Evolutionary conservation across 1,284 basidiomycete species (phyloP), one percentile per base, ranked within the genome.

Genomic region (Sanghuangporus sanghuang): DNA sequence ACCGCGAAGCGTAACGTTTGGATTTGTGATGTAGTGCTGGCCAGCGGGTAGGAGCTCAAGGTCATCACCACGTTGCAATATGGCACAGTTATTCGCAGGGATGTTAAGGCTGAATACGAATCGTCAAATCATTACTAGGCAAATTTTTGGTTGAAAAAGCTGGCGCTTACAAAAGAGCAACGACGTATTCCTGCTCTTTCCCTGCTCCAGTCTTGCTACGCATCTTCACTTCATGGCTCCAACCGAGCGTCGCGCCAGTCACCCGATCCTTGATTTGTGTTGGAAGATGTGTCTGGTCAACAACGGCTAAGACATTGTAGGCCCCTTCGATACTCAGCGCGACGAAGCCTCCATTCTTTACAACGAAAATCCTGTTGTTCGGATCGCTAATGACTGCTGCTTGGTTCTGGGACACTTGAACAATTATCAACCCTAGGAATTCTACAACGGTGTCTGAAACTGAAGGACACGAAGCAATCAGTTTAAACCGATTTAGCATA

Each of bases 41-140:
- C 90, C 90, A 44, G 90, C 90, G 55, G 86, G 79, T 16, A 92
- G 79, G 5, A 91, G 79, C 69, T 90, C 85, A 39, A 92, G 79
- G 57, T 92, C 88, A 68, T 92, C 88, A n/a, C 87, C 89, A 23
- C 83, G 81, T 73, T 92, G 90, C 53, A 92, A 77, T 64, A 92
- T 89, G 21, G 90, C 90, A 69, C 90, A 92, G 71, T 92, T 92
- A 70, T 85, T 92, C 23, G 90, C 90, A 5, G 90, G 90, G 55
- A 92, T 90, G 68, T 92, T 87, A 69, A 92, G 74, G 76, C 87
- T 90, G 62, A 8, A 56, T 46, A 46, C n/a, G 16, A n/a, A 18
- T 18, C 3, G n/a, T 46, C 44, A 18, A 18, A 18, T n/a, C 18
- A 6, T 32, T 50, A 18, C 21, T 23, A 27, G 14, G 6, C 14